A percentile compares a stretch with the other conserved stretches of the same genome.
Conservation (phyloP, 768 basidiomycete genomes). For the Tricholoma sp. region DNA sequence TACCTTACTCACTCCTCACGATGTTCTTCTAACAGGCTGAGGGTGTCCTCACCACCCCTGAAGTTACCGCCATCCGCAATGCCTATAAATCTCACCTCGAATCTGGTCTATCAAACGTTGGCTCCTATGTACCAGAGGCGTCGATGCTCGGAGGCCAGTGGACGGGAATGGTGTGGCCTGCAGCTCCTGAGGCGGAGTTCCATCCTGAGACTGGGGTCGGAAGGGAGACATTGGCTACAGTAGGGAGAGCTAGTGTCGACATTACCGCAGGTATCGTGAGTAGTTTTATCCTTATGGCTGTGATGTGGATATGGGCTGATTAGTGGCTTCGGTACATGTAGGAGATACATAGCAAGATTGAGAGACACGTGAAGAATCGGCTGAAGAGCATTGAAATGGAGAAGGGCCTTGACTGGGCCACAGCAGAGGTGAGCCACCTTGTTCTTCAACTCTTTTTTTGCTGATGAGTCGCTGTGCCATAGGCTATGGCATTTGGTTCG, state of each 20-base stretch:
- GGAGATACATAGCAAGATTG: conserved; percentile 77
- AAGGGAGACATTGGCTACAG: conserved; percentile 40
- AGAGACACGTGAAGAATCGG: conserved; percentile 74
- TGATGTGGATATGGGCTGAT: conserved; percentile 28
- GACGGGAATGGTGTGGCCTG: conserved; percentile 63
- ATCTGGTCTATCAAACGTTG: conserved; percentile 45
- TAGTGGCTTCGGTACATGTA: conserved; percentile 25
- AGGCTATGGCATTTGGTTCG: conserved; percentile 87
- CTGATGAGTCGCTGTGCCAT: background rate
- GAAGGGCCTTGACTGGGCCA: conserved; percentile 82
- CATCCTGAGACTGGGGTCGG: conserved; percentile 68
- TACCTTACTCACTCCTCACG: background rate
- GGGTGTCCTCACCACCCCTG: conserved; percentile 44
- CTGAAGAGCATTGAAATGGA: conserved; percentile 64
- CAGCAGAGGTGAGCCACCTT: conserved; percentile 60
- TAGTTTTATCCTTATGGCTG: conserved; percentile 8
- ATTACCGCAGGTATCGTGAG: conserved; percentile 61
- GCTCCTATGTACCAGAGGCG: conserved; percentile 42
- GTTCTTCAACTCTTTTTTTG: conserved; percentile 5
- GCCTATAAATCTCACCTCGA: conserved; percentile 64
- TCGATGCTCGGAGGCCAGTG: conserved; percentile 68
- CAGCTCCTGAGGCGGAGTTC: conserved; percentile 42
- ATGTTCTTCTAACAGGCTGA: conserved; percentile 32
- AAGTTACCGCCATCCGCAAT: conserved; percentile 46
- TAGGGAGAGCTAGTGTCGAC: conserved; percentile 67